phyloP scores from a whole-genome alignment of 495 filamentous ascomycete genomes.

The Darksidea phi region DNA sequence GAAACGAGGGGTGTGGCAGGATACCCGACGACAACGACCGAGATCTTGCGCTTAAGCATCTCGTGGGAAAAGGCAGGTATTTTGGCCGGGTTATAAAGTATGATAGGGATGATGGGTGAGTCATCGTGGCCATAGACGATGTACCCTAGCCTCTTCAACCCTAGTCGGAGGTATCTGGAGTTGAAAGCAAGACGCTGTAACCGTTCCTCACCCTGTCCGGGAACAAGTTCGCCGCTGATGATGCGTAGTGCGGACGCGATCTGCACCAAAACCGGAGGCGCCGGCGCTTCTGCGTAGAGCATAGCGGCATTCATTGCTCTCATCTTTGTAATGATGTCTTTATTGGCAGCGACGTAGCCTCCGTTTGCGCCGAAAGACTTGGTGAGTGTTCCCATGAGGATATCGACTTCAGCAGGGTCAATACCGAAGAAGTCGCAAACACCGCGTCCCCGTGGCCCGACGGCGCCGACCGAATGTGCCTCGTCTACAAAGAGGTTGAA shows the following conservation, averaged over 20 bases:
- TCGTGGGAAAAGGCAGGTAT: slow-evolving; percentile 98
- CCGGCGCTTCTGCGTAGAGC: slow-evolving; percentile 82
- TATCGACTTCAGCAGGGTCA: slow-evolving; percentile 83
- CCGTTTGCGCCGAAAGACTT: slow-evolving; percentile 99
- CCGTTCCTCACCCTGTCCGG: slow-evolving; percentile 93
- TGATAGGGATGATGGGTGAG: slow-evolving; percentile 89
- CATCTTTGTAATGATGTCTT: slow-evolving; percentile 87
- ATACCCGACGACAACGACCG: slow-evolving; percentile 97
- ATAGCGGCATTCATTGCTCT: slow-evolving; percentile 80
- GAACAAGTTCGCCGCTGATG: slow-evolving; percentile 81
- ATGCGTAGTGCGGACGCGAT: slow-evolving; percentile 81
- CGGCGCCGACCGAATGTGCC: slow-evolving; percentile 92
- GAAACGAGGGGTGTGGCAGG: slow-evolving; percentile 95
- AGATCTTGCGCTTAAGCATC: slow-evolving; percentile 96
- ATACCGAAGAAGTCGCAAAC: slow-evolving; percentile 97
- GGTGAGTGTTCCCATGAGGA: slow-evolving; percentile 96
- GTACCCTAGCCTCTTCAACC: slow-evolving; percentile 93
- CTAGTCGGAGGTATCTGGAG: slow-evolving; percentile 92
- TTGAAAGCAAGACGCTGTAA: slow-evolving; percentile 97
- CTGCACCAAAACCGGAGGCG: slow-evolving; percentile 83
- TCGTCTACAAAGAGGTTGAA: slow-evolving; percentile 94
- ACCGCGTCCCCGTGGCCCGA: slow-evolving; percentile 82
- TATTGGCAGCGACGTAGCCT: slow-evolving; percentile 90
- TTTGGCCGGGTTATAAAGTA: slow-evolving; percentile 95
- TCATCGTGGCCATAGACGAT: slow-evolving; percentile 97